Evolutionary conservation across 2,329 filamentous ascomycete genomes (phyloP).

Genomic region (Verticillium klebahnii): DNA sequence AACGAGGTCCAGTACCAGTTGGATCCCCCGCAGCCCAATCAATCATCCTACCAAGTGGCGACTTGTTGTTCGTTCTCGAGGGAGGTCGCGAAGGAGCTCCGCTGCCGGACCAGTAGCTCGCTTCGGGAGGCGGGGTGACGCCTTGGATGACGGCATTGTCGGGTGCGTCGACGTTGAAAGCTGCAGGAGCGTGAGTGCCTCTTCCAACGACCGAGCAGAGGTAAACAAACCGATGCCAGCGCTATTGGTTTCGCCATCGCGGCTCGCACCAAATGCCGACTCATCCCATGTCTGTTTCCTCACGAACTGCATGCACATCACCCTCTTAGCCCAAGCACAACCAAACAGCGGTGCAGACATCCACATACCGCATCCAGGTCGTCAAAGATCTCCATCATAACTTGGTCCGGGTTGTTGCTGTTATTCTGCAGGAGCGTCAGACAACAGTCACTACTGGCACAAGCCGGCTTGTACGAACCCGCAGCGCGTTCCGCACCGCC

Average conservation of each 20-base stretch:
- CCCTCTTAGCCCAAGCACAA: slow-evolving; percentile 2
- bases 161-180: slow-evolving; percentile 53
- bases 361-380: slow-evolving; percentile 28
- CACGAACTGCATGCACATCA: slow-evolving; percentile 34
- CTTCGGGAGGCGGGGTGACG: slow-evolving; percentile 33
- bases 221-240: slow-evolving; percentile 37
- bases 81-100: slow-evolving; percentile 57
- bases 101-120: slow-evolving; percentile 26
- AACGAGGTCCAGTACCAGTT: slow-evolving; percentile 28
- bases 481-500: slow-evolving; percentile 36
- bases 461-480: slow-evolving; percentile 21
- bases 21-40: slow-evolving; percentile 40
- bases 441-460: background rate
- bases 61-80: slow-evolving; percentile 52
- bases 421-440: slow-evolving; percentile 25
- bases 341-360: slow-evolving; percentile 9
- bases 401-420: slow-evolving; percentile 40
- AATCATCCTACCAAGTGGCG: slow-evolving; percentile 48
- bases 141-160: slow-evolving; percentile 38
- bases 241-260: slow-evolving; percentile 43
- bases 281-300: slow-evolving; percentile 54
- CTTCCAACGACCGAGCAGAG: background rate
- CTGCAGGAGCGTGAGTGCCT: slow-evolving; percentile 21
- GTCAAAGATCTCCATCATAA: slow-evolving; percentile 50
- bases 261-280: slow-evolving; percentile 43